These are phyloP conservation scores for Phoma herbarum DNA, from an alignment of 2,329 filamentous ascomycete genomes.

Conservation along the genomic window DNA sequence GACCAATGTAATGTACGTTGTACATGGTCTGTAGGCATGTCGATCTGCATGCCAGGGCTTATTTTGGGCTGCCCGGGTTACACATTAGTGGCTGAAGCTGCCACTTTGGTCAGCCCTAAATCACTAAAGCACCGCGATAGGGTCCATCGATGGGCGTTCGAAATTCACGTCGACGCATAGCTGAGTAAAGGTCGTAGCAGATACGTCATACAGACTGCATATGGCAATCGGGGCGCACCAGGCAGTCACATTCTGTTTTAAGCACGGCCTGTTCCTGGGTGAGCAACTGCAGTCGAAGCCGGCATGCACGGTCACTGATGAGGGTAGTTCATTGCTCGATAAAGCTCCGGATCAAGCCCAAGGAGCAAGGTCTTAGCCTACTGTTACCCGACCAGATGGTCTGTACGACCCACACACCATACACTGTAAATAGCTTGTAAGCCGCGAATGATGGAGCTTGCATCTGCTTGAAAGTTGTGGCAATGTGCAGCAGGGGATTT, in stretches of 20 bases:
- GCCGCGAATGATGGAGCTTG: background rate
- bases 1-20: conserved; percentile 8
- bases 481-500: background rate
- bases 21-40: conserved; percentile 2
- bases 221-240: background rate
- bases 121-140: background rate
- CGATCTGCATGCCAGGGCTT: conserved; percentile 14
- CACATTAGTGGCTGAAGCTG: conserved; percentile 13
- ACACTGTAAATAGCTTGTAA: conserved; percentile 8
- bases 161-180: background rate
- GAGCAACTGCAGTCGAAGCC: background rate
- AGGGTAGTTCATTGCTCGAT: background rate
- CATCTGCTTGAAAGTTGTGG: background rate
- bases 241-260: background rate
- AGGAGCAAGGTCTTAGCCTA: background rate
- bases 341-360: conserved; percentile 6
- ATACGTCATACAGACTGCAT: conserved; percentile 4
- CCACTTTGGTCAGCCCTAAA: conserved; percentile 14
- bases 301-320: background rate
- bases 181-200: conserved; percentile 4
- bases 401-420: background rate
- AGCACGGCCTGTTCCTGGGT: background rate
- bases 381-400: background rate
- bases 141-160: background rate
- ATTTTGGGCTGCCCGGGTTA: conserved; percentile 11